A percentile compares a stretch with the other conserved stretches of the same genome.
Conservation (phyloP, 2,329 filamentous ascomycete genomes). For the Cylindrodendrum hubeiense region DNA sequence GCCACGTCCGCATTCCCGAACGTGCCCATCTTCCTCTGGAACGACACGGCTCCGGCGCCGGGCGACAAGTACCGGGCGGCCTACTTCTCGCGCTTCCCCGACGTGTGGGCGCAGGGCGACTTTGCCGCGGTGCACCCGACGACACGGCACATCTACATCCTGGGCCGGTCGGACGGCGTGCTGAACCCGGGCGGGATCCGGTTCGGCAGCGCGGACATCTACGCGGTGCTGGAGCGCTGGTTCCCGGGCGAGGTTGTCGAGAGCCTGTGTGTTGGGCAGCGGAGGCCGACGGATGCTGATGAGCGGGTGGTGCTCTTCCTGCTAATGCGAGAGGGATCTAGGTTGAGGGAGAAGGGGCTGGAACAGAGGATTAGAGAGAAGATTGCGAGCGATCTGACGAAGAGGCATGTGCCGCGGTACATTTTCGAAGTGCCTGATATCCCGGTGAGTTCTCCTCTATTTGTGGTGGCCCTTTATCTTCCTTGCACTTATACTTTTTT, state of each 20-base stretch:
- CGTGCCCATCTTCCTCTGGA: slow-evolving; percentile 77
- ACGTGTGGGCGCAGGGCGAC: slow-evolving; percentile 87
- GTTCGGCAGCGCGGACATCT: slow-evolving; percentile 86
- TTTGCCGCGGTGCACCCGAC: slow-evolving; percentile 78
- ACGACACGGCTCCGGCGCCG: slow-evolving; percentile 61
- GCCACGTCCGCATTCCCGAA: slow-evolving; percentile 80
- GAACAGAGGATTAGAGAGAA: slow-evolving; percentile 71
- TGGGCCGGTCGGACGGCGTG: slow-evolving; percentile 82
- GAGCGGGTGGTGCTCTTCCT: slow-evolving; percentile 69
- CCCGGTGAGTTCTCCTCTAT: slow-evolving; percentile 67
- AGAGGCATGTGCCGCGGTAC: slow-evolving; percentile 82
- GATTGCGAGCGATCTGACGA: slow-evolving; percentile 75
- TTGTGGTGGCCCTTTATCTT: not conserved
- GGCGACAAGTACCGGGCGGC: slow-evolving; percentile 70
- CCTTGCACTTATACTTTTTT: no score
- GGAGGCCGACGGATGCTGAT: slow-evolving; percentile 68
- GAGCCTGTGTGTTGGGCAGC: slow-evolving; percentile 84
- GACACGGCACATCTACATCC: slow-evolving; percentile 74
- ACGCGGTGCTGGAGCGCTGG: slow-evolving; percentile 75
- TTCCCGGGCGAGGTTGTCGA: slow-evolving; percentile 76
- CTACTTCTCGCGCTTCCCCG: slow-evolving; percentile 72
- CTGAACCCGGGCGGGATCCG: slow-evolving; percentile 83
- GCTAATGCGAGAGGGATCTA: slow-evolving; percentile 67
- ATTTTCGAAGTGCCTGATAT: slow-evolving; percentile 86
- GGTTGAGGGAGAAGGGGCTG: slow-evolving; percentile 64